These are phyloP conservation scores for Aspergillaceae sp. DNA, from an alignment of 2,329 filamentous ascomycete genomes.

Conservation along the genomic window DNA sequence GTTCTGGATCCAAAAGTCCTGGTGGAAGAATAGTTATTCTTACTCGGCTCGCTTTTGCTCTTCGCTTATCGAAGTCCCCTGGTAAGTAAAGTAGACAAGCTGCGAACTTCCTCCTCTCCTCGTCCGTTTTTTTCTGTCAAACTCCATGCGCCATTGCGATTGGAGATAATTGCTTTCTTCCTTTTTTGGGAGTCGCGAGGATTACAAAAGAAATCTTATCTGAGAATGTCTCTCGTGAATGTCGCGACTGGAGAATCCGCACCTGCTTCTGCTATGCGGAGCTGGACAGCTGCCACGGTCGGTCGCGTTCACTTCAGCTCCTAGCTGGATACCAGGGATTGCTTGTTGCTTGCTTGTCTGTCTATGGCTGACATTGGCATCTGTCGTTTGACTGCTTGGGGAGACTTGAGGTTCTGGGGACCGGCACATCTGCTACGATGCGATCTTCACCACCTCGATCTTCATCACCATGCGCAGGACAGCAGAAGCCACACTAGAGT, in stretches of 20 bases:
- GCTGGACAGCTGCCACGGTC: background rate
- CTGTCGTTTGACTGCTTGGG: no score
- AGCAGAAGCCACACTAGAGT: no score
- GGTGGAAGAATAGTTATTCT: constrained; percentile 16
- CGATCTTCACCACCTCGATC: no score
- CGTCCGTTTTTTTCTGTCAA: constrained; percentile 1
- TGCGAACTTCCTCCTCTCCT: constrained; percentile 14
- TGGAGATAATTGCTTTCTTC: background rate
- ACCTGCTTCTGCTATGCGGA: background rate
- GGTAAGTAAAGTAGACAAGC: constrained; percentile 6
- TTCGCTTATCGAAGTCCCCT: constrained; percentile 7
- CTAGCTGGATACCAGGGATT: background rate
- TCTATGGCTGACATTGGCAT: no score
- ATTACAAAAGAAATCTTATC: background rate
- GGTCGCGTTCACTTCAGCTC: background rate
- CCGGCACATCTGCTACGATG: no score
- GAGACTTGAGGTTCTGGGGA: no score
- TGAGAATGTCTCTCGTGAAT: background rate
- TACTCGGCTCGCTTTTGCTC: constrained; percentile 13
- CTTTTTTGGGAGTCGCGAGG: background rate
- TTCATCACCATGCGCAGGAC: no score
- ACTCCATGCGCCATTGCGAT: background rate
- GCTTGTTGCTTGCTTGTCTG: background rate
- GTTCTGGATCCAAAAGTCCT: constrained; percentile 12
- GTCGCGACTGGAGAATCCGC: background rate